Percentiles rank a stretch among this genome's conserved stretches.
phyloP scores from a whole-genome alignment of 2,329 filamentous ascomycete species.

The Triangularia setosa region DNA sequence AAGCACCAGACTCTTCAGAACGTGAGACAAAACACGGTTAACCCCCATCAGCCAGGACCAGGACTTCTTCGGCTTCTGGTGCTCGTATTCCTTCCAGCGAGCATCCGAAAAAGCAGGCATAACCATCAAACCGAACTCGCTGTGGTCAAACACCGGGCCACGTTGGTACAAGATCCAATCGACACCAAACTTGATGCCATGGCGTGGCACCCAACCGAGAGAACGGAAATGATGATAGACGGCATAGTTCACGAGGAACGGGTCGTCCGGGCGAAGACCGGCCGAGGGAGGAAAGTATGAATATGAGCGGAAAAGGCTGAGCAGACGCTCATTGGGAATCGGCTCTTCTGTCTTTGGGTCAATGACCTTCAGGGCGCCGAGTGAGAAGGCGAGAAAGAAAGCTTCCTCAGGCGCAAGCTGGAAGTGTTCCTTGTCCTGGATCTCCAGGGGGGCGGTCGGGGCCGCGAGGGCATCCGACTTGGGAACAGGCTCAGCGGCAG shows the following conservation, averaged over 20 bases:
- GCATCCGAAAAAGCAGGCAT: slow-evolving; percentile 75
- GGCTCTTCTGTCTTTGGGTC: slow-evolving; percentile 43
- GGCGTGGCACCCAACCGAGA: slow-evolving; percentile 88
- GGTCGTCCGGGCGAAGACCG: slow-evolving; percentile 66
- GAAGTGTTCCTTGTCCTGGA: slow-evolving; percentile 70
- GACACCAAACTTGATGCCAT: slow-evolving; percentile 89
- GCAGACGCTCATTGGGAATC: slow-evolving; percentile 54
- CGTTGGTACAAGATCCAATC: slow-evolving; percentile 94
- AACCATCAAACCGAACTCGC: slow-evolving; percentile 84
- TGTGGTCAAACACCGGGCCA: slow-evolving; percentile 90
- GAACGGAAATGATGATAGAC: slow-evolving; percentile 96
- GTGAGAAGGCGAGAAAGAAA: slow-evolving; percentile 79
- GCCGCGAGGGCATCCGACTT: not conserved
- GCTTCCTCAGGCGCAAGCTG: slow-evolving; percentile 87
- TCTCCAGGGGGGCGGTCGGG: slow-evolving; percentile 12
- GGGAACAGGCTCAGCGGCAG: not conserved
- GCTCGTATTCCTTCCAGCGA: slow-evolving; percentile 63
- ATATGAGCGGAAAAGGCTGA: slow-evolving; percentile 63
- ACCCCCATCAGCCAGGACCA: slow-evolving; percentile 88
- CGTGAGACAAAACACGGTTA: slow-evolving; percentile 84
- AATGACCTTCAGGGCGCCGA: slow-evolving; percentile 68
- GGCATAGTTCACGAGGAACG: slow-evolving; percentile 80
- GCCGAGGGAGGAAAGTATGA: slow-evolving; percentile 62
- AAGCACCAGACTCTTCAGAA: slow-evolving; percentile 83
- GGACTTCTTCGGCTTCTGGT: slow-evolving; percentile 45